Base-by-base conservation (phyloP, 495 filamentous ascomycete species). In the Penicillium waksmanii region DNA sequence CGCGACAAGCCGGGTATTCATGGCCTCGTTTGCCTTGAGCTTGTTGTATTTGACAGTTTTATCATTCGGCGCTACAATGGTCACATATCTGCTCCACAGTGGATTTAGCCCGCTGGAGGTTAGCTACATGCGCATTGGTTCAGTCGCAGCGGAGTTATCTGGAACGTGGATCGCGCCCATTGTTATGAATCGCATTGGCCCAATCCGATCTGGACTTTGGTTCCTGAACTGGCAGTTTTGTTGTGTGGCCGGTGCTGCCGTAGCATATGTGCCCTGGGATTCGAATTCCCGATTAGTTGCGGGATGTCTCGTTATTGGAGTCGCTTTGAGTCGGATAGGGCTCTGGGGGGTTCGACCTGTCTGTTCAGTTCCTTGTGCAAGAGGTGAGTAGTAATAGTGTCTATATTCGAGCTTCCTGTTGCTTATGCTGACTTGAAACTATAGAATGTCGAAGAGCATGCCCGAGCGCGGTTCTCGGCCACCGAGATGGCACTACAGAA, bases 291-390 rank as follows among this genome's bases (percentile, higher is more conserved):
- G 66, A 19, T 21, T 78, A 1, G 74, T 82, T 2, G 81, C 80
- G 0, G 66, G 61, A 0, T 76, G 74, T 10, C 69, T 89, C 13
- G 78, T 82, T 3, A 69, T 64, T 4, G 84, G 82, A 0, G 80
- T 85, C 0, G 77, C 80, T 0, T 31, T 87, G 11, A 89, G 87
- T 53, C 77, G 89, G 0, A 36, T 89, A 6, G 88, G 89, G 0
- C 74, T 92, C 0, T 86, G 88, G 82, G 82, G 85, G 87, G 0
- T 90, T 85, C 57, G 89, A 92, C 64, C 72, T 92, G 2, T 84
- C 78, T 27, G 83, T 76, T 8, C 89, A 92, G 63, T 77, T 79
- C 47, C 77, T 90, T 12, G 75, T 91, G 0, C 89, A 91, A 66
- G 85, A 87, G 61, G 86, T 87, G 63, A 64, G 77, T 69, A 17